Percentiles rank a stretch among this genome's conserved stretches.
These are phyloP conservation scores for Calonectria pauciramosa DNA, from an alignment of 2,329 filamentous ascomycete genomes.

Conservation along the genomic window DNA sequence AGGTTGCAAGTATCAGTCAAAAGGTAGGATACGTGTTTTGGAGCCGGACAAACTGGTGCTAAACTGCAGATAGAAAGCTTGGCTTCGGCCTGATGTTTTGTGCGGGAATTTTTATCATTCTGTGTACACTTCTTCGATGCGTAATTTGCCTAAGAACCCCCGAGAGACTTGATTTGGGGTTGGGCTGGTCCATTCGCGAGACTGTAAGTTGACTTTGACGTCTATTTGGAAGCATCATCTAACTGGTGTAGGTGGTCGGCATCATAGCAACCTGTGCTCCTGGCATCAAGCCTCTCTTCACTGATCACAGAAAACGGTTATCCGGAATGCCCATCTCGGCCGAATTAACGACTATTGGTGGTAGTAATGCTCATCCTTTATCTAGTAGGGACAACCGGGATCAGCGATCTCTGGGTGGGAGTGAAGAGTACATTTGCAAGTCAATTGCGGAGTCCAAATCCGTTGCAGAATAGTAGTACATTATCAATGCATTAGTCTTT, in stretches of 20 bases:
- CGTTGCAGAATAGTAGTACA: too few species aligned
- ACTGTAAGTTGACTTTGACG: background rate
- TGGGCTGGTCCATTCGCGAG: background rate
- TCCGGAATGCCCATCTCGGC: too few species aligned
- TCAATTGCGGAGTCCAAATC: too few species aligned
- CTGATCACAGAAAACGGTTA: too few species aligned
- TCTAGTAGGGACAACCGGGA: too few species aligned
- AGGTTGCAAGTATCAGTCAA: background rate
- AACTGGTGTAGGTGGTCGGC: background rate
- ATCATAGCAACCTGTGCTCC: background rate
- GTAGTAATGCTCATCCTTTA: too few species aligned
- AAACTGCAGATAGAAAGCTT: background rate
- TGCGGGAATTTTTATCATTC: background rate
- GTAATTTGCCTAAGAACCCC: background rate
- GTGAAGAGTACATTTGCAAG: too few species aligned
- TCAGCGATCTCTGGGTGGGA: too few species aligned
- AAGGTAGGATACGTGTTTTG: background rate
- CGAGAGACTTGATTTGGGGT: background rate
- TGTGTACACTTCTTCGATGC: background rate
- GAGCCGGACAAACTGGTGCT: background rate
- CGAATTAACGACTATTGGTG: too few species aligned
- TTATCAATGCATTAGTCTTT: too few species aligned
- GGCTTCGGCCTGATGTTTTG: background rate
- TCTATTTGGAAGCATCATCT: background rate
- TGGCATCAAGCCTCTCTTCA: background rate